A percentile compares a stretch with the other conserved stretches of the same genome.
These are phyloP conservation scores for Peltaster fructicola DNA, from an alignment of 2,329 filamentous ascomycete species.

Conservation along the genomic window DNA sequence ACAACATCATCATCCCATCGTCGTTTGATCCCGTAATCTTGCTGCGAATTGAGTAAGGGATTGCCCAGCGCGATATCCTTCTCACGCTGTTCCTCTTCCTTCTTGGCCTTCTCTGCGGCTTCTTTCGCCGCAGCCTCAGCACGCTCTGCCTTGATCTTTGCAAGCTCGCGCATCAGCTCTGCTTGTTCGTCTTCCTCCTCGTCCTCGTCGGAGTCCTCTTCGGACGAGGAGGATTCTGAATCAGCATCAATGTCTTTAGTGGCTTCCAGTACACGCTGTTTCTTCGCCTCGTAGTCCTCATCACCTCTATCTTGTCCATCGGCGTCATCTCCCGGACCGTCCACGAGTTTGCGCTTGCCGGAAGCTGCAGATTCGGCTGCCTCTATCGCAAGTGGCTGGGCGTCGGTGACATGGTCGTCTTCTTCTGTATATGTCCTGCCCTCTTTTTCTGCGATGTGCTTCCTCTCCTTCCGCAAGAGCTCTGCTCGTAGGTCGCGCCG, in stretches of 20 bases:
- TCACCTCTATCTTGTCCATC: constrained; percentile 34
- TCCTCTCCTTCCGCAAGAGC: constrained; percentile 72
- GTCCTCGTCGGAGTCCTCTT: constrained; percentile 44
- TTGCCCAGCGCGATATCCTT: constrained; percentile 83
- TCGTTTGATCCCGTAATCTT: constrained; percentile 76
- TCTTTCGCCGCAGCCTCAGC: constrained; percentile 65
- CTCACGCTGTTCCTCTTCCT: constrained; percentile 70
- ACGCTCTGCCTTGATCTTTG: constrained; percentile 79
- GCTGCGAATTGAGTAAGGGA: constrained; percentile 62
- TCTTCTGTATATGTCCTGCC: constrained; percentile 34
- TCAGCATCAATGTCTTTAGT: constrained; percentile 76
- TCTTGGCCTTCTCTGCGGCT: constrained; percentile 62
- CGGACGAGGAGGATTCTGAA: constrained; percentile 31
- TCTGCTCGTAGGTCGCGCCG: constrained; percentile 74
- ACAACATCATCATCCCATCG: constrained; percentile 98
- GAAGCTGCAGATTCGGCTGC: constrained; percentile 25
- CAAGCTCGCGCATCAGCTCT: constrained; percentile 78
- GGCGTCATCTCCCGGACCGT: constrained; percentile 23
- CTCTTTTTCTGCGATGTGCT: constrained; percentile 71
- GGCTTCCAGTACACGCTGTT: constrained; percentile 72
- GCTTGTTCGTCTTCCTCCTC: constrained; percentile 67
- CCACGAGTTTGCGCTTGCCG: constrained; percentile 48
- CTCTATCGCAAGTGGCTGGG: constrained; percentile 27
- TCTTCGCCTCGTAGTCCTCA: constrained; percentile 59
- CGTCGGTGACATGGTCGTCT: constrained; percentile 8